Conservation (phyloP, 164 flowering plant species). For the Dillenia suffruticosa region DNA sequence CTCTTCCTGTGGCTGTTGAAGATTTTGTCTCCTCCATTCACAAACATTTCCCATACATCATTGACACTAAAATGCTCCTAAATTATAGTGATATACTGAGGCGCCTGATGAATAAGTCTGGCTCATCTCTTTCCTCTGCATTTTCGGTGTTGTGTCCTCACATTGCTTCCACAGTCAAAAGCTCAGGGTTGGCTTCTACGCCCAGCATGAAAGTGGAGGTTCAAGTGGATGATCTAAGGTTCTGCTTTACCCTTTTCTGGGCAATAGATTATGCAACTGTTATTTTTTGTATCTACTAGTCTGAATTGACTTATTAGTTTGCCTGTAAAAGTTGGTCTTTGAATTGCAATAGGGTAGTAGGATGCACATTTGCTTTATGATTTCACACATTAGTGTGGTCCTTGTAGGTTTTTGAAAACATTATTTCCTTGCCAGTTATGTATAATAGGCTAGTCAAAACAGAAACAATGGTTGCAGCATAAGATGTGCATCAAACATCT, state of each 20-base stretch:
- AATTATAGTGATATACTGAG: constrained; percentile 36
- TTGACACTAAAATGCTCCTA: constrained; percentile 81
- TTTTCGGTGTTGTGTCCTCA: constrained; percentile 71
- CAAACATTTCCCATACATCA: constrained; percentile 51
- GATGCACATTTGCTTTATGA: no score
- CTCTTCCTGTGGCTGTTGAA: constrained; percentile 70
- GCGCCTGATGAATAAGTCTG: constrained; percentile 42
- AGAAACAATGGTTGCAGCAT: no score
- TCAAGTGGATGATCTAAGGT: constrained; percentile 88
- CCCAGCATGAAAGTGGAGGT: constrained; percentile 63
- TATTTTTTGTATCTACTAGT: no score
- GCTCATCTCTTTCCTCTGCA: constrained; percentile 77
- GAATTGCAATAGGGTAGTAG: no score
- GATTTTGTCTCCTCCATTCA: constrained; percentile 64
- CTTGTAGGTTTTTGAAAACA: no score
- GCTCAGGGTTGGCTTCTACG: constrained; percentile 11
- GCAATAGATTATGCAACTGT: no score
- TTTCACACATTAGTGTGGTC: no score
- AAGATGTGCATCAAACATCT: no score
- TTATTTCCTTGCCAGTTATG: no score
- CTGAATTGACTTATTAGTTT: no score
- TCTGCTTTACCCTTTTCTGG: constrained; percentile 4
- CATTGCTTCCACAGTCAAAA: constrained; percentile 29
- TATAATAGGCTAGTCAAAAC: no score
- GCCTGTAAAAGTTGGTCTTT: no score